phyloP scores from a whole-genome alignment of 2,329 filamentous ascomycete genomes.

The Botrytis squamosa region DNA sequence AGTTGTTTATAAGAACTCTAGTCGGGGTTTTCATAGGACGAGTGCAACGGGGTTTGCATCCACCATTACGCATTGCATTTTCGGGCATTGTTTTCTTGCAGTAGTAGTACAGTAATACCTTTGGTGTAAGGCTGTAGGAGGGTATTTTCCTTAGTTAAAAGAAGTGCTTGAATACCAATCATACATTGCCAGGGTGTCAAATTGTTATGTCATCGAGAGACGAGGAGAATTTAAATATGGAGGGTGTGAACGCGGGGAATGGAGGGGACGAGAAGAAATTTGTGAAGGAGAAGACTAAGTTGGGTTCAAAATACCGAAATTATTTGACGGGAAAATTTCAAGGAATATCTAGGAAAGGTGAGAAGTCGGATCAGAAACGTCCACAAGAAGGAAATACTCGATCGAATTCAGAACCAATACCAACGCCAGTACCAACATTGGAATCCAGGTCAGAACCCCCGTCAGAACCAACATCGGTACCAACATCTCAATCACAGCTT shows the following conservation, averaged over 20 bases:
- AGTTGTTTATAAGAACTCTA: neutral
- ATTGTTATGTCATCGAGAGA: neutral
- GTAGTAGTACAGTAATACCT: neutral
- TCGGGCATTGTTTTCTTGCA: neutral
- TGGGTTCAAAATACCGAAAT: neutral
- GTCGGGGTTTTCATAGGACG: conserved; percentile 2
- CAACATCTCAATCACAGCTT: neutral
- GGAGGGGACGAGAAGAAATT: neutral
- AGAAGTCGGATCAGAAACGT: neutral
- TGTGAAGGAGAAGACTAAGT: neutral
- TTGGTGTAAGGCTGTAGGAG: neutral
- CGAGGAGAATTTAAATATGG: neutral
- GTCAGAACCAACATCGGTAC: neutral
- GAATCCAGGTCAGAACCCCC: neutral
- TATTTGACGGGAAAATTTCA: neutral
- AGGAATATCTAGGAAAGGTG: neutral
- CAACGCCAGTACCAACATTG: neutral
- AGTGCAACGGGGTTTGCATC: neutral
- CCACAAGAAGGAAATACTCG: neutral
- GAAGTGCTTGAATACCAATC: neutral
- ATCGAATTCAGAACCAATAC: neutral
- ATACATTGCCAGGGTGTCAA: neutral
- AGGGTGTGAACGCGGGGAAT: neutral
- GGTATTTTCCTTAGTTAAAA: neutral
- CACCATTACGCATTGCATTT: neutral